Evolutionary conservation across 306 rosid genomes (phyloP), one percentile per base, ranked within the genome.

Genomic region (Cucumis hystrix): DNA sequence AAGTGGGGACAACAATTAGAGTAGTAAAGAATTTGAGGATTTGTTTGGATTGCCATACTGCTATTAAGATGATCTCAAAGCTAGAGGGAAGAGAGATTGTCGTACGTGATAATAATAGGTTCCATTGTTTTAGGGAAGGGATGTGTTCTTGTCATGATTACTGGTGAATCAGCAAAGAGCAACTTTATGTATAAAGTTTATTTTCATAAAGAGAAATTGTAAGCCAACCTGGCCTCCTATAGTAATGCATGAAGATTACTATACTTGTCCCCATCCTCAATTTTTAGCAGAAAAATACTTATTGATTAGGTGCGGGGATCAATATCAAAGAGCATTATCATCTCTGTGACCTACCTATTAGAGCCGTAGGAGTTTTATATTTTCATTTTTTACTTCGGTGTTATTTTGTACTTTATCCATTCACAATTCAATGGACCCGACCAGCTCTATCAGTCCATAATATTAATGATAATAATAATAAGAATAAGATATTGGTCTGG

Each of bases 21-120:
- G 83, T 84, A 49, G 84, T 84, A 67, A 84, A 81, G 76, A 84
- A 84, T 70, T 78, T 84, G 49, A 81, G 87, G 62, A 78, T 84
- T 7, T 84, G 87, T 80, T 8, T 77, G 82, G 87, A 84, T 52
- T 81, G 83, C 63, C 87, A 84, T 79, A 66, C 84, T 52, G 83
- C 84, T 40, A 78, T 84, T 65, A 84, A 81, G 72, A 78, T 84
- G 80, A 81, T 84, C 40, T 78, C 84, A 5, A 78, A 66, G 72
- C 81, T 81, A 69, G 84, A 81, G 69, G 80, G 61, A 28, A 81
- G 84, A 82, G 80, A 58, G 47, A 81, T 84, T 13, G 41, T 78
- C 10, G 66, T 81, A 61, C 82, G 87, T 79, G 87, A 84, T 62
- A 84, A 75, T 69, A 84, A 81, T 74, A 75, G 84, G 80, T 81